These are phyloP conservation scores for Nannochloris sp. DNA, from an alignment of 139 green algal species.

Conservation along the genomic window DNA sequence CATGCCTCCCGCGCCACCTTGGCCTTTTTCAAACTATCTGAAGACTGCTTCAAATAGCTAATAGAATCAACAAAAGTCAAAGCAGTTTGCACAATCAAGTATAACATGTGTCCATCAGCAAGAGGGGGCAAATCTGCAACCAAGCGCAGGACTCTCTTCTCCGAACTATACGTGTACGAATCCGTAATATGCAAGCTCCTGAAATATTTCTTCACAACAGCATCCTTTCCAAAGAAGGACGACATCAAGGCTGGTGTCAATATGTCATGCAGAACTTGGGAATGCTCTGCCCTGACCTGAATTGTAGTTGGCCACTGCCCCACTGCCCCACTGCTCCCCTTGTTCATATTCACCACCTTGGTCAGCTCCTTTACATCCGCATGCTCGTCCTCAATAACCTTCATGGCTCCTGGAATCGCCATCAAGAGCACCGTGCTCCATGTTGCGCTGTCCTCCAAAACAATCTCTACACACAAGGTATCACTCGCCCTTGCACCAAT, in stretches of 20 bases:
- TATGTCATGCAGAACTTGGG: background rate
- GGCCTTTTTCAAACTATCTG: conserved; percentile 21
- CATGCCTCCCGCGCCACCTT: background rate
- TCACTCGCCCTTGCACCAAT: conserved; percentile 7
- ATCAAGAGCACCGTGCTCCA: conserved; percentile 29
- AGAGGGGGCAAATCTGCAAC: conserved; percentile 21
- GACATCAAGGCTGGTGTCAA: conserved; percentile 12
- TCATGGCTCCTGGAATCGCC: conserved; percentile 3
- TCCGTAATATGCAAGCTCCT: conserved; percentile 21
- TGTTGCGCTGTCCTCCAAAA: conserved; percentile 31
- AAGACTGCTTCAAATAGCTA: conserved; percentile 9
- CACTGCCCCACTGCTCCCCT: background rate
- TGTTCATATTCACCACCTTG: conserved; percentile 5
- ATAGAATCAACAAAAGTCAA: conserved; percentile 16
- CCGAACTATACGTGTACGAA: conserved; percentile 22
- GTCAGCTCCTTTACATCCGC: conserved; percentile 14
- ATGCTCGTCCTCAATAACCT: conserved; percentile 11
- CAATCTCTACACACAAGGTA: conserved; percentile 26
- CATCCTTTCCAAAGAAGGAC: conserved; percentile 9
- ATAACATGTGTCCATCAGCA: background rate
- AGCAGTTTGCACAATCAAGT: conserved; percentile 1
- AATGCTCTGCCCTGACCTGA: background rate
- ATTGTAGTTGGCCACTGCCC: background rate
- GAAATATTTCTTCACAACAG: conserved; percentile 11
- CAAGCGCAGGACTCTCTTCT: conserved; percentile 15